phyloP scores from a whole-genome alignment of 768 basidiomycete species.

The Austroboletus eburneus region DNA sequence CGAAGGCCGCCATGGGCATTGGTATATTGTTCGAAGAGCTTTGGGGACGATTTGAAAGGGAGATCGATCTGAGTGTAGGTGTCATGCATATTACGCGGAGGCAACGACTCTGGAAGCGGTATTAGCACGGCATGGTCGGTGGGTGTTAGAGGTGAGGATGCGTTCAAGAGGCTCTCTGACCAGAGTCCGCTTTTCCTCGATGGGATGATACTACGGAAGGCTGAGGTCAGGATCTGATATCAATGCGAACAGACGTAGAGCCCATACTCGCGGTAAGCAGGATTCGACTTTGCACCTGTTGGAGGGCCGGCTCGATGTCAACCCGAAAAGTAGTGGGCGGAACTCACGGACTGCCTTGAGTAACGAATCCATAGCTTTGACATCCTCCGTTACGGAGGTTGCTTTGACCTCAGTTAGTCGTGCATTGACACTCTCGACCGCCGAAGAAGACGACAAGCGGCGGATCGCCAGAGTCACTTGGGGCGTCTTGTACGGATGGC shows the following conservation, averaged over 20 bases:
- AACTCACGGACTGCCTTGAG: slow-evolving; percentile 57
- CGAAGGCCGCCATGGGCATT: slow-evolving; percentile 70
- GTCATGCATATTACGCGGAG: slow-evolving; percentile 61
- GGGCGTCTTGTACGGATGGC: too few relatives aligned
- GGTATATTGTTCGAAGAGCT: slow-evolving; percentile 63
- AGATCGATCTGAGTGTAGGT: slow-evolving; percentile 65
- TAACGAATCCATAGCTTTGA: slow-evolving; percentile 53
- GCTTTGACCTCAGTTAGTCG: slow-evolving; percentile 14
- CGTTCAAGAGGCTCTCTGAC: slow-evolving; percentile 53
- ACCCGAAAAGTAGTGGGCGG: not conserved
- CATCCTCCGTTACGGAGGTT: slow-evolving; percentile 53
- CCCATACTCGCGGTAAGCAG: slow-evolving; percentile 49
- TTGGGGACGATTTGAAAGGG: slow-evolving; percentile 56
- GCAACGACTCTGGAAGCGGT: slow-evolving; percentile 23
- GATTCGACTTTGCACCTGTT: slow-evolving; percentile 49
- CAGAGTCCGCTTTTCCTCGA: slow-evolving; percentile 49
- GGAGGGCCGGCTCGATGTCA: not conserved
- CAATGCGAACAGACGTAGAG: not conserved
- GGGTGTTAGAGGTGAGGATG: slow-evolving; percentile 23
- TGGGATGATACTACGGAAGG: slow-evolving; percentile 46
- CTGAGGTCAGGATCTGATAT: slow-evolving; percentile 6
- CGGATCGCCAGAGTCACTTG: too few relatives aligned
- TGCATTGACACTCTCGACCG: too few relatives aligned
- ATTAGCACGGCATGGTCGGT: slow-evolving; percentile 13
- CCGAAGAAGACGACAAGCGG: slow-evolving; percentile 1